Evolutionary conservation across 1,139 yeast species (phyloP).

Genomic region (Yamadazyma sp.): DNA sequence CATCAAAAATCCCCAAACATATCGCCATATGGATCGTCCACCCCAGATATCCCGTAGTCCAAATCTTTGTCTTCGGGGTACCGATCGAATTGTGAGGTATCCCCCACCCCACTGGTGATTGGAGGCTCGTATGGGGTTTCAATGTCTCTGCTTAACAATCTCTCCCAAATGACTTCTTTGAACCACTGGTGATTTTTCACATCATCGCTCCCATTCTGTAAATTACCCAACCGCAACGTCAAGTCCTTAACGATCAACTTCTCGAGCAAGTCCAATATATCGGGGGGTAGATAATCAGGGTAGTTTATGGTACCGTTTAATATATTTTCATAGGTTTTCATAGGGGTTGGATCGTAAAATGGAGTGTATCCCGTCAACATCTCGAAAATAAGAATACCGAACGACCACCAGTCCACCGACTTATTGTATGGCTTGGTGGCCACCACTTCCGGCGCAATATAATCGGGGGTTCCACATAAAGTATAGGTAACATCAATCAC

Average conservation of each 20-base stretch:
- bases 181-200: conserved; percentile 61
- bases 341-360: conserved; percentile 59
- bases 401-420: conserved; percentile 67
- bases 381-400: conserved; percentile 59
- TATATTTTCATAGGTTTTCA: conserved; percentile 62
- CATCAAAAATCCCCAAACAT: conserved; percentile 49
- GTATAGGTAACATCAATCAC: conserved; percentile 61
- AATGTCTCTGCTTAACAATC: conserved; percentile 53
- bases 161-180: conserved; percentile 61
- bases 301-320: conserved; percentile 51
- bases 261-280: conserved; percentile 49
- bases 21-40: conserved; percentile 49
- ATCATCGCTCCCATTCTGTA: conserved; percentile 58
- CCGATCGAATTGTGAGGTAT: conserved; percentile 59
- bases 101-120: conserved; percentile 62
- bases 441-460: conserved; percentile 63
- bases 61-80: conserved; percentile 56
- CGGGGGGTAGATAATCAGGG: conserved; percentile 52
- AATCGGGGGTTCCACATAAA: conserved; percentile 64
- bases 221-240: conserved; percentile 56
- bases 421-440: conserved; percentile 62
- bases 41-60: conserved; percentile 51
- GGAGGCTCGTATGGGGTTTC: conserved; percentile 68
- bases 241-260: conserved; percentile 56
- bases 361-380: conserved; percentile 66